These are phyloP conservation scores for Pecoramyces ruminantium DNA, from an alignment of 192 early-diverging fungal genomes.

Conservation along the genomic window DNA sequence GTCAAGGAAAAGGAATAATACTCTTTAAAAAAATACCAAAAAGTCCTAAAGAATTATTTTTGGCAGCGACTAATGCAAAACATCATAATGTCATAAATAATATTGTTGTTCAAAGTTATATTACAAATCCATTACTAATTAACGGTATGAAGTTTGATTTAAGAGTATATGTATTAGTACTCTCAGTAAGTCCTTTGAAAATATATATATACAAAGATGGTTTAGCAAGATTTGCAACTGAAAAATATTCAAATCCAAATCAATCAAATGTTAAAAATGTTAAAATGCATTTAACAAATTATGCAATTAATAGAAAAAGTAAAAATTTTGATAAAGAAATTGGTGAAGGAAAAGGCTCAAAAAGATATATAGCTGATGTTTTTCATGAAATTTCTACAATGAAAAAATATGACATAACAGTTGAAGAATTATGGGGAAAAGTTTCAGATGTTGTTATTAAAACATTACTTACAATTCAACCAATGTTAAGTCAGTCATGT, in stretches of 20 bases:
- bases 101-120: conserved; percentile 25
- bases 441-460: conserved; percentile 28
- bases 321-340: background rate
- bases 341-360: background rate
- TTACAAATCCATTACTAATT: conserved; percentile 26
- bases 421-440: background rate
- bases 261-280: conserved; percentile 20
- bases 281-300: conserved; percentile 47
- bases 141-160: conserved; percentile 40
- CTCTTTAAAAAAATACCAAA: background rate
- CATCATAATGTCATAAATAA: conserved; percentile 7
- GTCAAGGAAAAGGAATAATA: conserved; percentile 34
- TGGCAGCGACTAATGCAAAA: conserved; percentile 1
- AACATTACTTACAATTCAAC: conserved; percentile 21
- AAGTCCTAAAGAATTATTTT: conserved; percentile 9
- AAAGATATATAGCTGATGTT: background rate
- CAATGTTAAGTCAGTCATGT: background rate
- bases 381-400: background rate
- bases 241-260: conserved; percentile 18
- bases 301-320: conserved; percentile 34
- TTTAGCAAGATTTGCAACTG: conserved; percentile 38
- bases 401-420: background rate
- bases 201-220: conserved; percentile 38
- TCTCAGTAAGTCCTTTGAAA: conserved; percentile 26
- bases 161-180: conserved; percentile 38